These are phyloP conservation scores for Vachellia collinsii DNA, from an alignment of 306 rosid species.

Conservation along the genomic window DNA sequence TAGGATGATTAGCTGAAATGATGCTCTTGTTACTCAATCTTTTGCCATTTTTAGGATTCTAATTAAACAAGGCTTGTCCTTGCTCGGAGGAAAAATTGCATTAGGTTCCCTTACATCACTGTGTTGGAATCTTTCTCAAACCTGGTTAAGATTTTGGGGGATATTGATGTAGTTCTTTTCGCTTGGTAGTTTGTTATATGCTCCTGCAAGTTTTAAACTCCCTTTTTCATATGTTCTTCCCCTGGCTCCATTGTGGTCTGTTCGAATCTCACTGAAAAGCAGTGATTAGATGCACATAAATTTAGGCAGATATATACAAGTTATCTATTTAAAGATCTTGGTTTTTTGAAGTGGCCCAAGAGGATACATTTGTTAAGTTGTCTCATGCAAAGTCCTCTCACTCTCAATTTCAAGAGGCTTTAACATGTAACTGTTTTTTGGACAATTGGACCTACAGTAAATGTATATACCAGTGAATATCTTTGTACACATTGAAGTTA, in stretches of 20 bases:
- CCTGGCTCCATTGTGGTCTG: not conserved
- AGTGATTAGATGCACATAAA: not conserved
- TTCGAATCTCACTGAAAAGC: not conserved
- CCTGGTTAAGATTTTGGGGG: slow-evolving; percentile 21
- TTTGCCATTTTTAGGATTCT: slow-evolving; percentile 48
- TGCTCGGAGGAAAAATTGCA: slow-evolving; percentile 40
- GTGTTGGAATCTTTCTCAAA: slow-evolving; percentile 7
- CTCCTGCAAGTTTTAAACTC: not conserved
- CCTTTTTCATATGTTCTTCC: not conserved
- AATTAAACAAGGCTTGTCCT: slow-evolving; percentile 38
- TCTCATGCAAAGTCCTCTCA: slow-evolving; percentile 3
- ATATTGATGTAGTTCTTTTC: not conserved
- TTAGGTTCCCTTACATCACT: slow-evolving; percentile 42
- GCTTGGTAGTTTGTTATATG: not conserved
- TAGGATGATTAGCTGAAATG: slow-evolving; percentile 55
- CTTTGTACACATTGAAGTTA: not conserved
- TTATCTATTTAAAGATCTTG: slow-evolving; percentile 11
- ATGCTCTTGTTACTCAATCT: slow-evolving; percentile 51
- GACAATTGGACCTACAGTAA: not conserved
- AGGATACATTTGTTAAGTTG: slow-evolving; percentile 2
- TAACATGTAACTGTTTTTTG: slow-evolving; percentile 19
- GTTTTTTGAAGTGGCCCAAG: slow-evolving; percentile 17
- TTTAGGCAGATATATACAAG: slow-evolving; percentile 8
- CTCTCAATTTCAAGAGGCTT: slow-evolving; percentile 15
- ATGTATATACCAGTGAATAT: slow-evolving; percentile 13